Evolutionary conservation across 2,329 filamentous ascomycete genomes (phyloP).

Genomic region (Orbilia brochopaga): DNA sequence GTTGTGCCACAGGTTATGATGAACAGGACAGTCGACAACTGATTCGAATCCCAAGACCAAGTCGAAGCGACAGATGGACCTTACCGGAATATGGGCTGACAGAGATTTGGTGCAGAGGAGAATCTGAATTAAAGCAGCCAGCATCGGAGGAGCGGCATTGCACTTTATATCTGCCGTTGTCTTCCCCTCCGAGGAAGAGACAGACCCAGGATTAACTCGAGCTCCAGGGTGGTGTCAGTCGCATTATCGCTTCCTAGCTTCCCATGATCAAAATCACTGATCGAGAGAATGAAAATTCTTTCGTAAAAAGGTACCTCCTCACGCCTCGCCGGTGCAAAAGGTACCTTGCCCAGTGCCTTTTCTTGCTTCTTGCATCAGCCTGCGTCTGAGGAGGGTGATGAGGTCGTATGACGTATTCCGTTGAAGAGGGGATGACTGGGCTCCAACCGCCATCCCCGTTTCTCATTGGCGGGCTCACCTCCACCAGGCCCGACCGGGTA

Average conservation of each 20-base stretch:
- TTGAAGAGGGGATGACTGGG: conserved; percentile 50
- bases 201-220: conserved; percentile 17
- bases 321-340: conserved; percentile 10
- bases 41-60: conserved; percentile 18
- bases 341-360: conserved; percentile 23
- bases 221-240: conserved; percentile 22
- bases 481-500: conserved; percentile 33
- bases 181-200: not conserved
- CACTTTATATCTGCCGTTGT: conserved; percentile 42
- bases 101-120: conserved; percentile 32
- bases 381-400: conserved; percentile 48
- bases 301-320: conserved; percentile 17
- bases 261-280: conserved; percentile 47
- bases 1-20: conserved; percentile 14
- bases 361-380: conserved; percentile 50
- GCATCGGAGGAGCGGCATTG: conserved; percentile 47
- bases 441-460: conserved; percentile 40
- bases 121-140: conserved; percentile 7
- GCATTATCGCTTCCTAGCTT: conserved; percentile 13
- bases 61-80: conserved; percentile 5
- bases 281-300: conserved; percentile 18
- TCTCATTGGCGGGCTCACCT: conserved; percentile 41
- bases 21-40: conserved; percentile 8
- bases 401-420: conserved; percentile 51
- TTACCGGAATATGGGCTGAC: conserved; percentile 18